Base-by-base conservation (phyloP, 495 filamentous ascomycete species). In the Aspergillus leporis region DNA sequence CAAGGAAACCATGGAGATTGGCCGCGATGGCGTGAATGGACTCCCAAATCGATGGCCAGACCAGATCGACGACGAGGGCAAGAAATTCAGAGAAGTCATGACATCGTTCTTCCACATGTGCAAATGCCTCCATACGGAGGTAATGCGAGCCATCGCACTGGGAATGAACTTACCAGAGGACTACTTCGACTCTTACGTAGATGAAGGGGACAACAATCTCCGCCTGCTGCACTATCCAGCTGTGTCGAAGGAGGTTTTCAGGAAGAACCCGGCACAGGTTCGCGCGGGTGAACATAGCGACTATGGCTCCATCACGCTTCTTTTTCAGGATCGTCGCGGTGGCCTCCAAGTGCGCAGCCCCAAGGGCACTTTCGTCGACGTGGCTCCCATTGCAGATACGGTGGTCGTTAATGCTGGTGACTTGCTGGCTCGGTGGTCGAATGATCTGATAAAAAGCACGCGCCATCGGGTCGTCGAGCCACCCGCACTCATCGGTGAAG, bases 371-470 rank as follows among this genome's bases (percentile, higher is more conserved):
- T 98, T 92, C 69, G 84, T 96, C 18, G 85, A 96, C 65, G 93
- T 90, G 18, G 89, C 82, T 30, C 93, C 93, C 0, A 91, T 96
- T 54, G 78, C 85, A 30, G 88, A 85, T 51, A 92, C 92, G 4
- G 88, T 94, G 54, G 91, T 98, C 6, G 82, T 98, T 31, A 97
- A 98, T 70, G 93, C 92, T 1, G 93, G 92, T 1, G 93, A 98
- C 73, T 61, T 97, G 64, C 73, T 98, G 45, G 88, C 91, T 3
- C 76, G 93, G 31, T 98, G 93, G 93, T 90, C 87, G 41, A 98
- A 97, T 66, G 91, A 93, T 65, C 85, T 82, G 5, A 93, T 98
- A 68, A 89, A 87, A 74, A 91, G 87, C 59, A 98, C 93, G 0
- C 84, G 89, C 53, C 93, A 98, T 69, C 83, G 92, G 21, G 93